A percentile compares a stretch with the other conserved stretches of the same genome.
These are phyloP conservation scores for Pyrrhoderma noxium DNA, from an alignment of 1,284 basidiomycete genomes.

Conservation along the genomic window DNA sequence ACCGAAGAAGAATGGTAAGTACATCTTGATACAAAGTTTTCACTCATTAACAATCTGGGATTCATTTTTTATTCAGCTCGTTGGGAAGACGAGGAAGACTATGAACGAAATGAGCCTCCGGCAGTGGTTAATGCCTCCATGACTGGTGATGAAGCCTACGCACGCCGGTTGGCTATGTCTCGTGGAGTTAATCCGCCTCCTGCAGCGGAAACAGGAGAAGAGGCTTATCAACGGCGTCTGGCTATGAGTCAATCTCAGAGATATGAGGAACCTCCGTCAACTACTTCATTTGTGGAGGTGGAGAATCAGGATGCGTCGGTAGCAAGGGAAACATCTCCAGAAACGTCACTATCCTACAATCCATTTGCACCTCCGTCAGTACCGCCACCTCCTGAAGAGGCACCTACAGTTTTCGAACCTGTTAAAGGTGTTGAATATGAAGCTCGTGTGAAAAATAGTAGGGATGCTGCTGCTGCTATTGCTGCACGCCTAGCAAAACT, in stretches of 20 bases:
- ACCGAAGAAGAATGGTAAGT: constrained; percentile 62
- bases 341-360: constrained; percentile 45
- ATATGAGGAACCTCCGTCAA: no score
- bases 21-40: constrained; percentile 19
- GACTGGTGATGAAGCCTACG: constrained; percentile 60
- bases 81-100: constrained; percentile 19
- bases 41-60: constrained; percentile 1
- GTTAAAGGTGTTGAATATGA: constrained; percentile 30
- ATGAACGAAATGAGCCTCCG: constrained; percentile 12
- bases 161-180: constrained; percentile 51
- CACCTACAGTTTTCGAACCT: constrained; percentile 30
- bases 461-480: constrained; percentile 74
- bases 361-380: constrained; percentile 52
- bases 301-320: constrained; percentile 27
- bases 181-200: constrained; percentile 23
- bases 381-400: constrained; percentile 36
- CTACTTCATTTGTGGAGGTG: constrained; percentile 22
- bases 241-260: constrained; percentile 41
- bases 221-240: constrained; percentile 57
- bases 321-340: constrained; percentile 29
- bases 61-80: constrained; percentile 18
- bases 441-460: constrained; percentile 47
- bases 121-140: constrained; percentile 31
- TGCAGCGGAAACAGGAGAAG: constrained; percentile 51
- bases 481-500: constrained; percentile 64